Conservation (phyloP, 495 filamentous ascomycete genomes). For the Penicillium subrubescens region DNA sequence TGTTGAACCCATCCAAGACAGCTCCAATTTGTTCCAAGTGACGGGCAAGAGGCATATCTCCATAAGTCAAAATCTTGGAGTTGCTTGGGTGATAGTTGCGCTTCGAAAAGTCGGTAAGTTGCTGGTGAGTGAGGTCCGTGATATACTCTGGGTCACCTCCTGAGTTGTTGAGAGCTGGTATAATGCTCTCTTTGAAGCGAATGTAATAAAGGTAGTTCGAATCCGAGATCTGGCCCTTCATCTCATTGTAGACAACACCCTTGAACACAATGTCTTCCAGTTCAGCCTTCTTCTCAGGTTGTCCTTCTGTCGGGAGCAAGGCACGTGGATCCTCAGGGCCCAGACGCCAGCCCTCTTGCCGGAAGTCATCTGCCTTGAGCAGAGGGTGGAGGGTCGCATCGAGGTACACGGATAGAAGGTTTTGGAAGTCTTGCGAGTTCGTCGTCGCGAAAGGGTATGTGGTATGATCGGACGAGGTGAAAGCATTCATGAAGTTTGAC, state of each 20-base stretch:
- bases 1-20: conserved; percentile 70
- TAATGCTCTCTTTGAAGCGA: conserved; percentile 89
- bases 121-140: conserved; percentile 87
- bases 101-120: conserved; percentile 81
- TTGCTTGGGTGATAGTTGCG: conserved; percentile 97
- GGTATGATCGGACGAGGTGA: conserved; percentile 95
- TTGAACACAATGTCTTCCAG: conserved; percentile 79
- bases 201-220: conserved; percentile 96
- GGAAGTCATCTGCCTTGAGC: conserved; percentile 86
- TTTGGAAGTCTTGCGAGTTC: conserved; percentile 93
- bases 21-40: conserved; percentile 78
- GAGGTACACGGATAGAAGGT: conserved; percentile 94
- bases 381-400: conserved; percentile 91
- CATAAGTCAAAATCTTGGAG: conserved; percentile 92
- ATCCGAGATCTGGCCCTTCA: conserved; percentile 99
- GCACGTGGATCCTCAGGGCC: conserved; percentile 84
- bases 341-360: conserved; percentile 94
- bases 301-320: conserved; percentile 42
- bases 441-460: conserved; percentile 98
- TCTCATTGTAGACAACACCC: conserved; percentile 98
- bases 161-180: conserved; percentile 91
- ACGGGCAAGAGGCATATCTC: conserved; percentile 80
- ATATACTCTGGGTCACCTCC: conserved; percentile 96
- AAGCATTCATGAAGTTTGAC: conserved; percentile 99
- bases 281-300: conserved; percentile 34